Base-by-base conservation (phyloP, 148 eudicot genomes). In the Vaccinium vitisidaea region DNA sequence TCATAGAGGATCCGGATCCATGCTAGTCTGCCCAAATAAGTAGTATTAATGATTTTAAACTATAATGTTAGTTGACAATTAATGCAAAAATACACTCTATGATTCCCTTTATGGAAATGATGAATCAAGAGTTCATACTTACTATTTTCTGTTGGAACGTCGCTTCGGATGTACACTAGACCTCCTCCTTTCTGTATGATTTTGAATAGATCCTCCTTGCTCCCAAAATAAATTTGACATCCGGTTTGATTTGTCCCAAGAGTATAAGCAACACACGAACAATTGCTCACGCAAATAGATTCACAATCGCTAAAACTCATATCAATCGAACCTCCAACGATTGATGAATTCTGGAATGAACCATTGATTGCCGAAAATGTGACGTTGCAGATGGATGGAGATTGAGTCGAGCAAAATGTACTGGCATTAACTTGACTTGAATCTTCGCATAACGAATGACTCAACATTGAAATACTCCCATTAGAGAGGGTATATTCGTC, bases 191-290 rank as follows among this genome's bases (percentile, higher is more conserved):
- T 14, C 6, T 52, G 15, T 15, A 77, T n/a, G 11, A 52, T 11
- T 19, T 19, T 52, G 32, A 23, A 14, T 7, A 77, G 9, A 52
- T 52, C 21, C 13, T 52, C 4, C 25, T n/a, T 23, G 2, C 54
- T 52, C 61, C 80, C 61, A 14, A 23, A 23, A 27, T 52, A 78
- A 49, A 52, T 53, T 78, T 78, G 80, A 52, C 80, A 78, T 27
- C 39, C 43, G 43, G 3, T 25, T 52, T 52, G 58, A 52, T 25
- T 43, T 15, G n/a, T n/a, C 6, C 8, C 2, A 1, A 36, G 25
- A 19, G 43, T 25, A 52, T 49, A 78, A 0, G 80, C 80, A 1
- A 43, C 39, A 27, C 80, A 78, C 0, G 80, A 78, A 50, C 80
- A 78, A 50, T 78, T 25, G 56, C n/a, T 50, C 18, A 1, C 12